These are phyloP conservation scores for Hemisphaericaspora xylanilytica DNA, from an alignment of 1,139 yeast species.

Conservation along the genomic window DNA sequence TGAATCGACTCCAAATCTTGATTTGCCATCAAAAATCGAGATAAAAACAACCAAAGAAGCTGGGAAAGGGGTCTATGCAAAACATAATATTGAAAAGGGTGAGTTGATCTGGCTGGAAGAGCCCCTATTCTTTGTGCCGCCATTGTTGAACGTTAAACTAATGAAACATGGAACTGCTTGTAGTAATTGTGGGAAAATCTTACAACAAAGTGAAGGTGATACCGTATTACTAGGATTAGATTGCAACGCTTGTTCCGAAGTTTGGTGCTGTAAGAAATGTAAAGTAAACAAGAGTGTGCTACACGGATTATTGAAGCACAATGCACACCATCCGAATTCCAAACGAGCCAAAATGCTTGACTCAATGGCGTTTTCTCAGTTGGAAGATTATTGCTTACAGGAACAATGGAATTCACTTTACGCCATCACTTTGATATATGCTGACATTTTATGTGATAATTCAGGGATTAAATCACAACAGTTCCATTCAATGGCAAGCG, in stretches of 20 bases:
- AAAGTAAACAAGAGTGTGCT: slow-evolving; percentile 49
- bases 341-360: slow-evolving; percentile 34
- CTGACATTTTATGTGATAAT: slow-evolving; percentile 48
- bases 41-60: slow-evolving; percentile 43
- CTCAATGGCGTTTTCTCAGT: slow-evolving; percentile 49
- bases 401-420: slow-evolving; percentile 71
- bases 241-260: slow-evolving; percentile 63
- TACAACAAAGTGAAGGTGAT: slow-evolving; percentile 34
- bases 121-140: slow-evolving; percentile 70
- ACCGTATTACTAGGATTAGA: slow-evolving; percentile 54
- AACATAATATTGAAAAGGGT: slow-evolving; percentile 45
- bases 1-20: slow-evolving; percentile 46
- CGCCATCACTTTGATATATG: slow-evolving; percentile 59
- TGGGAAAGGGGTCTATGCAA: slow-evolving; percentile 52
- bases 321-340: slow-evolving; percentile 24
- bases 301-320: slow-evolving; percentile 64
- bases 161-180: slow-evolving; percentile 73
- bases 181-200: slow-evolving; percentile 69
- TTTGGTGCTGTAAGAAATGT: slow-evolving; percentile 74
- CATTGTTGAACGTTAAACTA: slow-evolving; percentile 63
- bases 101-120: slow-evolving; percentile 56
- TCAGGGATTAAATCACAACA: slow-evolving; percentile 40
- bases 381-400: slow-evolving; percentile 61
- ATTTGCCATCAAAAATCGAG: slow-evolving; percentile 46
- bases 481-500: slow-evolving; percentile 64